Evolutionary conservation across 2,329 filamentous ascomycete species (phyloP).

Genomic region (Sordariomycetes sp.): DNA sequence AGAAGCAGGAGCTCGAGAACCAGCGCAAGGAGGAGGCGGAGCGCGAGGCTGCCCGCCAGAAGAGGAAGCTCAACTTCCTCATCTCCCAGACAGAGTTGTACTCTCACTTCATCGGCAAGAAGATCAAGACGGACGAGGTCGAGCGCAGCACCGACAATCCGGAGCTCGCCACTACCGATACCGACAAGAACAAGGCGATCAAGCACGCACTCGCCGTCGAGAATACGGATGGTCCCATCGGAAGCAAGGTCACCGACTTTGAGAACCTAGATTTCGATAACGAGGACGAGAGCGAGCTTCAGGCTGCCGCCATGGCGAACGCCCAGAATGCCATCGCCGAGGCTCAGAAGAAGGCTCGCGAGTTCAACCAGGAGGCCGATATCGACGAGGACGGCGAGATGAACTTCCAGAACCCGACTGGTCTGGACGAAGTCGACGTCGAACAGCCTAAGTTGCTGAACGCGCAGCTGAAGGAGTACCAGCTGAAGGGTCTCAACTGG

Average conservation of each 20-base stretch:
- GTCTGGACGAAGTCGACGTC: slow-evolving; percentile 85
- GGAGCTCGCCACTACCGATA: slow-evolving; percentile 43
- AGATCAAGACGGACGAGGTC: slow-evolving; percentile 95
- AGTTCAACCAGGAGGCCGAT: slow-evolving; percentile 72
- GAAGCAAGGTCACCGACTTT: slow-evolving; percentile 76
- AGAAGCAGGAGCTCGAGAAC: slow-evolving; percentile 91
- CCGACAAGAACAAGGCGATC: slow-evolving; percentile 24
- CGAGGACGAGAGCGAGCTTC: slow-evolving; percentile 74
- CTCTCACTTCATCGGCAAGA: slow-evolving; percentile 98
- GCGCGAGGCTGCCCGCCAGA: slow-evolving; percentile 91
- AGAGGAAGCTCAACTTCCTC: slow-evolving; percentile 97
- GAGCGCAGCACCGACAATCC: slow-evolving; percentile 79
- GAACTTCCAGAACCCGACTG: slow-evolving; percentile 98
- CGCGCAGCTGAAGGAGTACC: slow-evolving; percentile 94
- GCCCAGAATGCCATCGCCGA: slow-evolving; percentile 92
- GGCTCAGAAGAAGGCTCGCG: slow-evolving; percentile 81
- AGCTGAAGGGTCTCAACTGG: slow-evolving; percentile 98
- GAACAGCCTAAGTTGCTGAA: slow-evolving; percentile 89
- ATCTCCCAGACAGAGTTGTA: slow-evolving; percentile 98
- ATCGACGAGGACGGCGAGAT: slow-evolving; percentile 91
- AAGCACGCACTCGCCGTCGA: slow-evolving; percentile 33
- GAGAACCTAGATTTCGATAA: slow-evolving; percentile 93
- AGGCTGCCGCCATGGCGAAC: slow-evolving; percentile 81
- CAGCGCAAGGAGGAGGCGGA: slow-evolving; percentile 95
- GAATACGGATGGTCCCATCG: slow-evolving; percentile 39